Evolutionary conservation across 1,284 basidiomycete genomes (phyloP).

Genomic region (Earliella scabrosa): DNA sequence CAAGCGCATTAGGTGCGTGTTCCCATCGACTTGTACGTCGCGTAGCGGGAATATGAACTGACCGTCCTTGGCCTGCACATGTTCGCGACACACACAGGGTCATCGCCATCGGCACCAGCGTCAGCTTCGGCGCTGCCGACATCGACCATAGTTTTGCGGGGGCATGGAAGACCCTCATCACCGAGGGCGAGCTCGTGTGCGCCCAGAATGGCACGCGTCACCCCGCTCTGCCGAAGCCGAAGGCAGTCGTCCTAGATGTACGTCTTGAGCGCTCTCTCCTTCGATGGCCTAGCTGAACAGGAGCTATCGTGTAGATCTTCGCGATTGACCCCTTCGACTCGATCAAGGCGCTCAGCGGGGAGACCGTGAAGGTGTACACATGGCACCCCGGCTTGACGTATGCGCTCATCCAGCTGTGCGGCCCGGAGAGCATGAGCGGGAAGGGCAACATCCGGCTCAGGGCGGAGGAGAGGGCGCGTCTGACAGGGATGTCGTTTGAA

Average conservation of each 20-base stretch:
- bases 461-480: slow-evolving; percentile 14
- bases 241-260: slow-evolving; percentile 15
- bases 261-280: too few relatives aligned
- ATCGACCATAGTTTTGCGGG: neutral
- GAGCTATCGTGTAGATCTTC: too few relatives aligned
- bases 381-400: slow-evolving; percentile 22
- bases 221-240: slow-evolving; percentile 1
- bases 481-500: slow-evolving; percentile 6
- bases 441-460: slow-evolving; percentile 17
- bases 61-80: too few relatives aligned
- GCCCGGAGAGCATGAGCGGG: slow-evolving; percentile 21
- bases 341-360: slow-evolving; percentile 9
- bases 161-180: neutral
- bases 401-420: slow-evolving; percentile 16
- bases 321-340: slow-evolving; percentile 3
- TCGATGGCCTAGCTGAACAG: too few relatives aligned
- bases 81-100: slow-evolving; percentile 16
- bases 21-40: too few relatives aligned
- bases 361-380: slow-evolving; percentile 19
- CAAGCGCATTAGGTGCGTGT: slow-evolving; percentile 9
- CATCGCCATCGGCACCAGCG: neutral
- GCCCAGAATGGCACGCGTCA: neutral
- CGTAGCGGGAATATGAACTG: too few relatives aligned
- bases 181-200: slow-evolving; percentile 6
- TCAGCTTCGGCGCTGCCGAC: neutral